phyloP scores from a whole-genome alignment of 495 filamentous ascomycete genomes.

The Aspergillus kassunensis region DNA sequence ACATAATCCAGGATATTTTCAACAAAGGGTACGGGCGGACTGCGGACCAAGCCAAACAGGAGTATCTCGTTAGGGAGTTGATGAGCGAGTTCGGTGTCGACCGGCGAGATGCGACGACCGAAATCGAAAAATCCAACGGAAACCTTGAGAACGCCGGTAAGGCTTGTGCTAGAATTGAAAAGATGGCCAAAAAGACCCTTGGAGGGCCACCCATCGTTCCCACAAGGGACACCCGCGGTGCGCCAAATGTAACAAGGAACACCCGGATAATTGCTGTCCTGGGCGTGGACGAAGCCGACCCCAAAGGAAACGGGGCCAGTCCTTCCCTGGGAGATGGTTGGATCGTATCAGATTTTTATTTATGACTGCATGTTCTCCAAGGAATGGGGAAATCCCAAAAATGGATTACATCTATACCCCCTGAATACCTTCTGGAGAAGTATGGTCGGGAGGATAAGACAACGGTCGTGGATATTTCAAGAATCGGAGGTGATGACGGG shows the following conservation, averaged over 20 bases:
- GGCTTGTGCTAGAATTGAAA: slow-evolving; percentile 3
- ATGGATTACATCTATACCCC: slow-evolving; percentile 10
- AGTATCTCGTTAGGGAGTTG: slow-evolving; percentile 7
- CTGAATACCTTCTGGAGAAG: slow-evolving; percentile 3
- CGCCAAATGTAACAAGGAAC: slow-evolving; percentile 7
- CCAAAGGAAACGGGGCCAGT: background rate
- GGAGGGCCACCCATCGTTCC: slow-evolving; percentile 3
- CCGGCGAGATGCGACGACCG: background rate
- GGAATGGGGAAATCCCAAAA: slow-evolving; percentile 14
- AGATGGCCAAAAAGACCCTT: background rate
- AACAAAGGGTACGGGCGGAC: background rate
- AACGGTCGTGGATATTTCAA: background rate
- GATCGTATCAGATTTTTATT: slow-evolving; percentile 18
- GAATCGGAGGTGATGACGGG: background rate
- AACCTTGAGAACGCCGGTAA: slow-evolving; percentile 2
- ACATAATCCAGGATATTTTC: background rate
- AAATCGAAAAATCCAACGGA: background rate
- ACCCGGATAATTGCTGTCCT: slow-evolving; percentile 11
- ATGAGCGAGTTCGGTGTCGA: slow-evolving; percentile 9
- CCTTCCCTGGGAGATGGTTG: slow-evolving; percentile 14
- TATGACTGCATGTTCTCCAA: slow-evolving; percentile 11
- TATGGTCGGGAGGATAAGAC: slow-evolving; percentile 7
- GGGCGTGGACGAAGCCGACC: background rate
- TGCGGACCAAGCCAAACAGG: background rate
- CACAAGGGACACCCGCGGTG: slow-evolving; percentile 10